Base-by-base conservation (phyloP, 1,284 basidiomycete species). In the Amylostereum chailletii region DNA sequence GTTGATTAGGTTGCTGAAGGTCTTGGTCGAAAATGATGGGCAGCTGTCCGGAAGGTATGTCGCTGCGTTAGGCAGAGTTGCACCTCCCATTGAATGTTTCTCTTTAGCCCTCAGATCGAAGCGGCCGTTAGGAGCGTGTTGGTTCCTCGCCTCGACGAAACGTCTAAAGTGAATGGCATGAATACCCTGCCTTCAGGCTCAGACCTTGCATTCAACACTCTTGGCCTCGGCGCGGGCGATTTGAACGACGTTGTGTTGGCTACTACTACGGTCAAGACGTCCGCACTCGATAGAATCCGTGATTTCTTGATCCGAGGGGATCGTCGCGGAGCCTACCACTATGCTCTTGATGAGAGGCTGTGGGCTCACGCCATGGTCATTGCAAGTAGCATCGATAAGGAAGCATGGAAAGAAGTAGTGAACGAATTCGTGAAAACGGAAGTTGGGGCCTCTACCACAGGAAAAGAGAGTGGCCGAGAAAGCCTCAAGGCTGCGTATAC, bases 341-440 rank as follows among this genome's bases (percentile, higher is more conserved):
- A 85, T 61, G 95, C 96, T 3, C 74, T 93, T 31, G 84, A 93
- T 52, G 80, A 94, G 62, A 86, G 81, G 58, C 69, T 99, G 32
- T 99, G 94, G 94, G 84, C 92, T 1, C 96, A 99, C 65, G 96
- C 96, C 1, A 83, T 99, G 77, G 71, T 98, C 44, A 94, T 99
- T 53, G 85, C 96, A 5, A 94, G 90, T 61, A 88, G 90, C 49
- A 79, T 98, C 46, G 95, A 95, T 64, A 90, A 90, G 58, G 92
- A 95, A 34, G 78, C 90, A 4, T 98, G 94, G 92, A 89, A 88
- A 62, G 90, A 94, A 53, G 87, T 86, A 4, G 91, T 95, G 0
- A 79, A 76, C 37, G 88, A 94, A 53, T 99, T 99, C 61, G 69
- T 95, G 37, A 77, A 79, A 38, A 75, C 80, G 27, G 96, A 98